Conservation (phyloP, 805 yeast species). For the Candida ipomoeae region DNA sequence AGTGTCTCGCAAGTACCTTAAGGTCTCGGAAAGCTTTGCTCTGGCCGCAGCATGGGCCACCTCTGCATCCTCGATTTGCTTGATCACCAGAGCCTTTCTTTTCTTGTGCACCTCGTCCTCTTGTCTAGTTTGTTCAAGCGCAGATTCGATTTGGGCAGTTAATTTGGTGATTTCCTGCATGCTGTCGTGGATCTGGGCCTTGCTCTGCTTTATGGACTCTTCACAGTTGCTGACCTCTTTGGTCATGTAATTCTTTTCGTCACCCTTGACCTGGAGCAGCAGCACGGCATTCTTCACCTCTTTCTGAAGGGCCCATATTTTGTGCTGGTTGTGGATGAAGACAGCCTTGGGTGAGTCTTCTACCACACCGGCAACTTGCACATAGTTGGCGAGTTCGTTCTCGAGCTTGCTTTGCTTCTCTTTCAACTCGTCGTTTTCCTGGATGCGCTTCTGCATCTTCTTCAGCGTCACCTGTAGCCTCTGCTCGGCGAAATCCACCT, state of each 20-base stretch:
- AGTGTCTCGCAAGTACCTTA: constrained; percentile 35
- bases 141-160: constrained; percentile 19
- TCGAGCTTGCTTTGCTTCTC: constrained; percentile 25
- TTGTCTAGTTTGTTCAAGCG: constrained; percentile 20
- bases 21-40: constrained; percentile 28
- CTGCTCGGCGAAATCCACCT: constrained; percentile 40
- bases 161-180: constrained; percentile 17
- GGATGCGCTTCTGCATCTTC: constrained; percentile 27
- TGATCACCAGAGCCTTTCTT: constrained; percentile 11
- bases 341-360: constrained; percentile 17
- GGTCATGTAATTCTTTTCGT: constrained; percentile 62
- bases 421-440: constrained; percentile 25
- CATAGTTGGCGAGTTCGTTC: constrained; percentile 25
- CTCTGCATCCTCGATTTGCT: constrained; percentile 23
- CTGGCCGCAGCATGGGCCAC: constrained; percentile 22
- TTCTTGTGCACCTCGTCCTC: constrained; percentile 22
- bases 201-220: constrained; percentile 45
- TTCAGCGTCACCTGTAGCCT: constrained; percentile 34
- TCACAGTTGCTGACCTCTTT: constrained; percentile 54
- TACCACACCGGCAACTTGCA: constrained; percentile 20
- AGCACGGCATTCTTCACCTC: constrained; percentile 42
- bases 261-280: constrained; percentile 43
- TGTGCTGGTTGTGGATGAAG: constrained; percentile 35
- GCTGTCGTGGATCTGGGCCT: constrained; percentile 24
- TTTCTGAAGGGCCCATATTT: constrained; percentile 44